Conservation (phyloP, 495 filamentous ascomycete genomes). For the Hypoxylon subgilvum region DNA sequence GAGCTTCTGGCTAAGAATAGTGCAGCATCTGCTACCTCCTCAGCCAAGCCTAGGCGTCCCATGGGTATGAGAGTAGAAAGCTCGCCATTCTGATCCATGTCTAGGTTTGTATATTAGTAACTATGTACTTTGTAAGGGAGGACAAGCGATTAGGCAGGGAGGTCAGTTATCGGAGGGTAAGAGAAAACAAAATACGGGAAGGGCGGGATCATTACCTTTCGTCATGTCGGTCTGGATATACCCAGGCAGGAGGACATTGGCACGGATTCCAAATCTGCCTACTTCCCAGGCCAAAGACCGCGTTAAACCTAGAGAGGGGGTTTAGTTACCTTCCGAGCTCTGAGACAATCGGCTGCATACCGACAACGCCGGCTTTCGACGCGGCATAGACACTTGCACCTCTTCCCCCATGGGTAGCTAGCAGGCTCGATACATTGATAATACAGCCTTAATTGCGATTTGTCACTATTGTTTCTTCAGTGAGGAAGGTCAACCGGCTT, state of each 20-base stretch:
- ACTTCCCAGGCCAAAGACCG: conserved; percentile 71
- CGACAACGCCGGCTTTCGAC: conserved; percentile 78
- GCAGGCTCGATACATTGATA: conserved; percentile 78
- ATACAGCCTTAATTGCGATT: conserved; percentile 61
- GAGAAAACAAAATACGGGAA: conserved; percentile 21
- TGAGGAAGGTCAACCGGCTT: not conserved
- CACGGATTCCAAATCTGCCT: conserved; percentile 63
- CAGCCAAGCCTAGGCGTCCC: conserved; percentile 68
- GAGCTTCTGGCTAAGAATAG: conserved; percentile 76
- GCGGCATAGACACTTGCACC: conserved; percentile 79
- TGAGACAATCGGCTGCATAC: conserved; percentile 42
- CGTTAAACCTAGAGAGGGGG: conserved; percentile 60
- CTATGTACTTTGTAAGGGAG: conserved; percentile 21
- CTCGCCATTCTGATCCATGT: conserved; percentile 36
- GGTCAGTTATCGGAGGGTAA: not conserved
- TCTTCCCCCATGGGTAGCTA: conserved; percentile 65
- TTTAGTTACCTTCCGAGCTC: conserved; percentile 15
- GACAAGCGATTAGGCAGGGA: not conserved
- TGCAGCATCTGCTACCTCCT: conserved; percentile 82
- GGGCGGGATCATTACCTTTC: conserved; percentile 54
- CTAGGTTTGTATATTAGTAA: conserved; percentile 44
- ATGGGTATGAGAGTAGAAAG: conserved; percentile 62
- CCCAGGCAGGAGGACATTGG: conserved; percentile 83
- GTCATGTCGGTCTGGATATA: conserved; percentile 84
- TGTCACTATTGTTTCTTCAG: not conserved